A percentile compares a stretch with the other conserved stretches of the same genome.
Conservation (phyloP, 169 alveolate genomes). For the Plasmodium coatneyi region DNA sequence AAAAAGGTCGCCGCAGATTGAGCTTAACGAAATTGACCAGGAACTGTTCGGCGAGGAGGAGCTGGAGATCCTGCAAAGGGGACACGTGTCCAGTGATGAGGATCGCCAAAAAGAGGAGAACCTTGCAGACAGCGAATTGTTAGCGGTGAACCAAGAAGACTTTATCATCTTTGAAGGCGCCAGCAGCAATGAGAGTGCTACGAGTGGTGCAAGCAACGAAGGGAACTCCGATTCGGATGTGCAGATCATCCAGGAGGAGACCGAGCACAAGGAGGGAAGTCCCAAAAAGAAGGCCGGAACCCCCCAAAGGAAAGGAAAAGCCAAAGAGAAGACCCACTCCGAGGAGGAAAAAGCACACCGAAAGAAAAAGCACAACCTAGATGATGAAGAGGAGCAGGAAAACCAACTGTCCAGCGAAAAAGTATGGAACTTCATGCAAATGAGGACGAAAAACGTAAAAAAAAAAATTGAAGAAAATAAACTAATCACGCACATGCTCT, state of each 20-base stretch:
- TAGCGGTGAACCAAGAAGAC: background rate
- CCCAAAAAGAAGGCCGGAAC: background rate
- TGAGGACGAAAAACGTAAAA: conserved; percentile 17
- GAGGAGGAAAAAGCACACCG: background rate
- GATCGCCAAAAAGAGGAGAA: background rate
- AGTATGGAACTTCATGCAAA: background rate
- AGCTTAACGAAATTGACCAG: conserved; percentile 43
- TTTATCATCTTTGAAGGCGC: conserved; percentile 22
- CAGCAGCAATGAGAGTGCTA: background rate
- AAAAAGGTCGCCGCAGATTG: background rate
- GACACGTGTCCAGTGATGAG: background rate
- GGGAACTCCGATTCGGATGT: conserved; percentile 10
- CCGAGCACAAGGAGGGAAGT: background rate
- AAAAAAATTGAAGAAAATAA: conserved; percentile 59
- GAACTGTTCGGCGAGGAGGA: conserved; percentile 69
- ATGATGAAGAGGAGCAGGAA: background rate
- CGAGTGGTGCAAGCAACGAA: background rate
- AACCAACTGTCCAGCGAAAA: background rate
- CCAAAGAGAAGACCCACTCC: background rate
- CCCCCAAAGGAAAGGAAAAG: background rate
- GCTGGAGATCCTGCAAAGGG: conserved; percentile 38
- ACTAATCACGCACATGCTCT: conserved; percentile 16
- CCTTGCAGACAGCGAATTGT: background rate
- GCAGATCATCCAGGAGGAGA: conserved; percentile 17
- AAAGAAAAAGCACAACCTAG: background rate